Evolutionary conservation across 257 asterid genomes (phyloP).

Genomic region (Nicotiana tomentosiformis): DNA sequence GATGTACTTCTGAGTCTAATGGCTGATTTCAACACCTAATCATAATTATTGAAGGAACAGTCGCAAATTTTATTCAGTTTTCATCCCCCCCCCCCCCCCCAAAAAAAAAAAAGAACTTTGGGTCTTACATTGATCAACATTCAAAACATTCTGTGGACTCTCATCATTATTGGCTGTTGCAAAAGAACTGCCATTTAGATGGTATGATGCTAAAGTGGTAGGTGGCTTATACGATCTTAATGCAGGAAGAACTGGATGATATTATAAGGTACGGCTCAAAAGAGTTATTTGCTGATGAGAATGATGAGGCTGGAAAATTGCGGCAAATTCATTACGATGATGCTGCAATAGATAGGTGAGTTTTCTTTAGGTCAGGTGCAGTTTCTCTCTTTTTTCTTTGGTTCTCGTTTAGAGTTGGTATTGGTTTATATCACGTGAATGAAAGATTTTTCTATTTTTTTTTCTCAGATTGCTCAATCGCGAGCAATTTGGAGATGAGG

Average conservation of each 20-base stretch:
- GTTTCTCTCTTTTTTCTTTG: neutral
- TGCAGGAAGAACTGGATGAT: conserved; percentile 96
- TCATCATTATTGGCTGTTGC: neutral
- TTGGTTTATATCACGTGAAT: neutral
- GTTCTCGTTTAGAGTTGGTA: neutral
- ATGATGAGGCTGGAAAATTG: conserved; percentile 83
- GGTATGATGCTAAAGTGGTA: neutral
- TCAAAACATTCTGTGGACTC: neutral
- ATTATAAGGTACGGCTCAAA: conserved; percentile 91
- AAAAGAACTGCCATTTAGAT: neutral
- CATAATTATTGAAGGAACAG: neutral
- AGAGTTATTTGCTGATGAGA: conserved; percentile 95
- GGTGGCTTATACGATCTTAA: conserved; percentile 7
- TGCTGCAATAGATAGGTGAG: conserved; percentile 67
- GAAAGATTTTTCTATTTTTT: neutral
- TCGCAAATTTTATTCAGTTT: neutral
- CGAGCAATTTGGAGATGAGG: conserved; percentile 79
- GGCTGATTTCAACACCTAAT: neutral
- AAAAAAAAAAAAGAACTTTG: neutral
- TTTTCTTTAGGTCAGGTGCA: neutral
- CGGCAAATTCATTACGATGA: conserved; percentile 97
- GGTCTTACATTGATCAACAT: neutral
- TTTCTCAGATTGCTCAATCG: conserved; percentile 74
- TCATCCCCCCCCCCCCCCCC: neutral
- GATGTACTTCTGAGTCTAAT: neutral